Percentiles rank a stretch among this genome's conserved stretches.
Evolutionary conservation across 805 yeast genomes (phyloP).

Genomic region (Sugiyamaella qingdaonensis): DNA sequence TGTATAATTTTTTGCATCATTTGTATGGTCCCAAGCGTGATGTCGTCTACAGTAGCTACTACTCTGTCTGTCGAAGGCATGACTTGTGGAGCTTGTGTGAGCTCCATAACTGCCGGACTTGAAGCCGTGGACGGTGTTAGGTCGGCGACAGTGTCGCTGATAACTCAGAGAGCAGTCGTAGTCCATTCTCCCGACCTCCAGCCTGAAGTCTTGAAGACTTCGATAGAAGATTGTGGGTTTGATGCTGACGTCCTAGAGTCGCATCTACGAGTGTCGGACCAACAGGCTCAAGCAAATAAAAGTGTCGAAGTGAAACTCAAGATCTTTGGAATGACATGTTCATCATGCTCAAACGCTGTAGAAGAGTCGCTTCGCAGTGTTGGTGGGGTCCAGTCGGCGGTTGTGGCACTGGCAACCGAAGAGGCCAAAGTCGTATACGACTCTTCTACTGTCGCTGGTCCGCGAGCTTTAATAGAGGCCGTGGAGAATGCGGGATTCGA

Average conservation of each 20-base stretch:
- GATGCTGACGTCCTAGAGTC: conserved; percentile 40
- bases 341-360: conserved; percentile 49
- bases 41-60: conserved; percentile 3
- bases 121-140: conserved; percentile 47
- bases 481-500: conserved; percentile 52
- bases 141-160: conserved; percentile 59
- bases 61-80: conserved; percentile 55
- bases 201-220: conserved; percentile 41
- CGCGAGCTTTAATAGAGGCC: conserved; percentile 54
- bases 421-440: conserved; percentile 53
- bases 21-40: too few species aligned
- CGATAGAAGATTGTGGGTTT: conserved; percentile 76
- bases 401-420: conserved; percentile 51
- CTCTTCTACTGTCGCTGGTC: conserved; percentile 46
- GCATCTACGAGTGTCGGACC: conserved; percentile 11
- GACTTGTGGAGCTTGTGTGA: conserved; percentile 88
- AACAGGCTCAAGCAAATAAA: background rate
- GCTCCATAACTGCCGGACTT: conserved; percentile 58
- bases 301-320: conserved; percentile 29
- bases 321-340: conserved; percentile 60
- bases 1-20: background rate
- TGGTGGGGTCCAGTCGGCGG: conserved; percentile 47
- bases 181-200: conserved; percentile 39
- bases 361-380: conserved; percentile 43
- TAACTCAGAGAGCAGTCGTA: conserved; percentile 70